Percentiles rank a stretch among this genome's conserved stretches.
Evolutionary conservation across 371 early-diverging fungal species (phyloP).

Genomic region (Encephalitozoon hellem): DNA sequence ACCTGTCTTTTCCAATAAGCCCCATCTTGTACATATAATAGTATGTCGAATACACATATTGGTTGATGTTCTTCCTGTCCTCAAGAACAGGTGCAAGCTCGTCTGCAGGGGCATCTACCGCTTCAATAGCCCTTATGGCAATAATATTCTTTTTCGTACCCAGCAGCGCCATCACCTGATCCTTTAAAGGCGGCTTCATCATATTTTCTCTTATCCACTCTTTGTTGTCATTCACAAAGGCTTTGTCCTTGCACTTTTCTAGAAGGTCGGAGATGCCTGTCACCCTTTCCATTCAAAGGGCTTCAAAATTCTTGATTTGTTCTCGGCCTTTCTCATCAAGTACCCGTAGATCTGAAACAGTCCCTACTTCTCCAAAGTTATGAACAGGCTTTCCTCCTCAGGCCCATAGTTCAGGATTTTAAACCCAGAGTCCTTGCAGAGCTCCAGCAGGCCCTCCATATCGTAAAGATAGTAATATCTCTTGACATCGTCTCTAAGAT

Average conservation of each 20-base stretch:
- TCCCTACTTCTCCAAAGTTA: background rate
- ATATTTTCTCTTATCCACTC: background rate
- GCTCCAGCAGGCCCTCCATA: slow-evolving; percentile 23
- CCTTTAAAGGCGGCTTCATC: background rate
- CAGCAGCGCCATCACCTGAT: background rate
- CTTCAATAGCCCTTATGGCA: slow-evolving; percentile 8
- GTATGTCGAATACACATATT: slow-evolving; percentile 28
- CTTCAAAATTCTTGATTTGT: background rate
- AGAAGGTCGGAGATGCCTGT: slow-evolving; percentile 6
- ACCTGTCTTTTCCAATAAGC: background rate
- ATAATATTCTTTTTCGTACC: slow-evolving; percentile 9
- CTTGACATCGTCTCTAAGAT: slow-evolving; percentile 30
- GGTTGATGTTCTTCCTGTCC: slow-evolving; percentile 20
- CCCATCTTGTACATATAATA: slow-evolving; percentile 17
- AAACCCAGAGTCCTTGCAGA: slow-evolving; percentile 35
- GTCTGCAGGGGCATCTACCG: background rate
- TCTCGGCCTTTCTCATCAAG: background rate
- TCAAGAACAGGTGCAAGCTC: slow-evolving; percentile 3
- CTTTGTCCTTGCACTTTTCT: slow-evolving; percentile 33
- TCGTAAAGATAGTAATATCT: slow-evolving; percentile 58
- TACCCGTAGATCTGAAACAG: background rate
- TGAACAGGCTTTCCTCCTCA: slow-evolving; percentile 47
- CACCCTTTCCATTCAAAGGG: slow-evolving; percentile 11
- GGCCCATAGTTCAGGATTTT: slow-evolving; percentile 10
- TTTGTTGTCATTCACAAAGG: slow-evolving; percentile 13